phyloP scores from a whole-genome alignment of 225 moss, liverwort and hornwort species.

The Pseudisothecium myosuroides region DNA sequence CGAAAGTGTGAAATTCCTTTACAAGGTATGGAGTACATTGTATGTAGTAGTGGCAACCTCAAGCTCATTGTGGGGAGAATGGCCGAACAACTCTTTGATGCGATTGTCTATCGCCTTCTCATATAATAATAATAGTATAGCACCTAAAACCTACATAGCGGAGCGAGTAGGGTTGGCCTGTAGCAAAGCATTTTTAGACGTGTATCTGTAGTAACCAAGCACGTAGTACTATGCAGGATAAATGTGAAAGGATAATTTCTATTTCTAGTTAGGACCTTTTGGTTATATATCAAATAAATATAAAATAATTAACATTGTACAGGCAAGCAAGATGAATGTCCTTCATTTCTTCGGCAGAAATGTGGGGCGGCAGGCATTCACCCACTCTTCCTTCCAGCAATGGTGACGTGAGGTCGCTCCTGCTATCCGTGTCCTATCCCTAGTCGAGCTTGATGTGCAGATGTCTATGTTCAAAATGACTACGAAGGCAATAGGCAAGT shows the following conservation, averaged over 20 bases:
- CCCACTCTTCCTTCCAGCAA: background rate
- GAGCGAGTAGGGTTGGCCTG: background rate
- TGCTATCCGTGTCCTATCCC: background rate
- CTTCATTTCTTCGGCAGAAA: background rate
- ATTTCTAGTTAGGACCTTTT: background rate
- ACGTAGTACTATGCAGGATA: rapidly evolving
- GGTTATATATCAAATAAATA: background rate
- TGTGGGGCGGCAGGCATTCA: background rate
- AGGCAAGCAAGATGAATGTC: rapidly evolving
- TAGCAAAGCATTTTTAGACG: background rate
- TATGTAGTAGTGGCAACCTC: rapidly evolving
- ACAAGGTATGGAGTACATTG: too few species aligned
- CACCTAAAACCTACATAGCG: background rate
- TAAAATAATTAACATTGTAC: background rate
- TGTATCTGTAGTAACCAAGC: too few species aligned
- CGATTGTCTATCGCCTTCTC: background rate
- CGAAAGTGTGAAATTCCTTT: too few species aligned
- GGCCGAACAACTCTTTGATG: rapidly evolving
- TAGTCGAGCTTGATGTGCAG: background rate
- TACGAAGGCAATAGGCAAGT: background rate
- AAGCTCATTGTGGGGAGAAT: background rate
- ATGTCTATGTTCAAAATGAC: background rate
- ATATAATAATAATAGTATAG: background rate
- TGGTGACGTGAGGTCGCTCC: rapidly evolving
- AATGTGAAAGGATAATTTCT: background rate